Base-by-base conservation (phyloP, 2,329 filamentous ascomycete genomes). In the Fusarium compactum region DNA sequence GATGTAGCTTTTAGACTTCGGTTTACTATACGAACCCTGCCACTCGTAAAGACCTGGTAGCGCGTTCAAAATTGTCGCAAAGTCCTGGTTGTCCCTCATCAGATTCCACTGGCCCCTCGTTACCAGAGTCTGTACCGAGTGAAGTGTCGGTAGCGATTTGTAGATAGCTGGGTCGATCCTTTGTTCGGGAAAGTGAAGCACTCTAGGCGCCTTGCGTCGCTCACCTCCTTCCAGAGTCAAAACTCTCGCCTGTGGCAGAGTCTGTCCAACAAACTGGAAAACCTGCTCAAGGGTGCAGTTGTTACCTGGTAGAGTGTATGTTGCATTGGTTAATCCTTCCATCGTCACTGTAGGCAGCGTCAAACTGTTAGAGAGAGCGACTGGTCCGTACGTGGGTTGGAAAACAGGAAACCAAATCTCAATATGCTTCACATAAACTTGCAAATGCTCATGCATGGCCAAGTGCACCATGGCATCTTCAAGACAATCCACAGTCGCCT, bases 331-430 rank as follows among this genome's bases (percentile, higher is more conserved):
- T 59, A 88, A 80, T 30, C 86, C 86, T 63, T 87, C 85, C 43
- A 83, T 82, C 4, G 85, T 86, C n/a, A 88, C 83, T 1, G 83
- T 86, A 10, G 86, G 86, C 12, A 87, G 78, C 3, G 82, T 79
- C 53, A 84, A 80, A 1, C 81, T 82, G 43, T 82, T 82, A 18
- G 83, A 82, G 22, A 82, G 70, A 6, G 82, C 79, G 43, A 81
- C 74, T 8, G 84, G 80, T 12, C 82, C 80, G 61, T 84, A 82
- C 15, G 85, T 86, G 22, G 87, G 87, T 70, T 90, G 86, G 73
- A 91, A 94, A 43, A 93, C 91, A 5, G 92, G 91, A 67, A 94
- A 92, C 91, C 91, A 94, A 44, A 93, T 85, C 79, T 94, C 91
- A 63, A 93, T 86, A 74, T 94, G 91, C 70, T 89, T 90, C 64